These are phyloP conservation scores for Furcasterigmium furcatum DNA, from an alignment of 2,329 filamentous ascomycete genomes.

Conservation along the genomic window DNA sequence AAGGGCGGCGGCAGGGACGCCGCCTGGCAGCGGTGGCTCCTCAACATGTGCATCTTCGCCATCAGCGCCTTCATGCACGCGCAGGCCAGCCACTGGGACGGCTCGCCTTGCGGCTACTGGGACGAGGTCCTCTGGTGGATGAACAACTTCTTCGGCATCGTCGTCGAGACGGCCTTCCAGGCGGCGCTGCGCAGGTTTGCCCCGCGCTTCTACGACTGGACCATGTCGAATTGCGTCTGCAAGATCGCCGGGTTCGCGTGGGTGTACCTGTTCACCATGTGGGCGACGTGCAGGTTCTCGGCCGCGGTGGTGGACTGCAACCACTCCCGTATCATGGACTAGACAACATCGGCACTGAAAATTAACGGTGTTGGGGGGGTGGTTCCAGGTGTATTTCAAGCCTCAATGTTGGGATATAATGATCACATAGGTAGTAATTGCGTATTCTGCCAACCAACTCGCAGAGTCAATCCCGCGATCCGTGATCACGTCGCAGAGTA, in stretches of 20 bases:
- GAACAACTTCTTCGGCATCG: slow-evolving; percentile 4
- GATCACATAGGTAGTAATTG: no score
- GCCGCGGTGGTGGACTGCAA: neutral
- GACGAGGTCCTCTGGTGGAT: slow-evolving; percentile 8
- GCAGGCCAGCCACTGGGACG: neutral
- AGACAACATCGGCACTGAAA: no score
- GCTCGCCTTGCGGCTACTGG: slow-evolving; percentile 5
- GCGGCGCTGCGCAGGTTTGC: neutral
- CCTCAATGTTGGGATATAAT: no score
- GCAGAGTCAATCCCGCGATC: no score
- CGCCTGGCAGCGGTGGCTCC: slow-evolving; percentile 8
- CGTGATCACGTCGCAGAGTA: slow-evolving; percentile 26
- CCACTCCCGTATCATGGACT: no score
- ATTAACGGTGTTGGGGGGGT: no score
- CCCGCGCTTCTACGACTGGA: slow-evolving; percentile 4
- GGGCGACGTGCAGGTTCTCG: slow-evolving; percentile 4
- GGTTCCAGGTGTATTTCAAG: no score
- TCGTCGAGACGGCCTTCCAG: slow-evolving; percentile 5
- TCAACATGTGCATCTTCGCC: slow-evolving; percentile 10
- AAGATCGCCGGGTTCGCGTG: slow-evolving; percentile 6
- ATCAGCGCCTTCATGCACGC: slow-evolving; percentile 9
- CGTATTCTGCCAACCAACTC: no score
- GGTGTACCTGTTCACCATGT: slow-evolving; percentile 7
- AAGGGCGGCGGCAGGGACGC: neutral
- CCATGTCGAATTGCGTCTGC: slow-evolving; percentile 1